phyloP scores from a whole-genome alignment of 2,329 filamentous ascomycete species.

The Pestalotiopsis sp. region DNA sequence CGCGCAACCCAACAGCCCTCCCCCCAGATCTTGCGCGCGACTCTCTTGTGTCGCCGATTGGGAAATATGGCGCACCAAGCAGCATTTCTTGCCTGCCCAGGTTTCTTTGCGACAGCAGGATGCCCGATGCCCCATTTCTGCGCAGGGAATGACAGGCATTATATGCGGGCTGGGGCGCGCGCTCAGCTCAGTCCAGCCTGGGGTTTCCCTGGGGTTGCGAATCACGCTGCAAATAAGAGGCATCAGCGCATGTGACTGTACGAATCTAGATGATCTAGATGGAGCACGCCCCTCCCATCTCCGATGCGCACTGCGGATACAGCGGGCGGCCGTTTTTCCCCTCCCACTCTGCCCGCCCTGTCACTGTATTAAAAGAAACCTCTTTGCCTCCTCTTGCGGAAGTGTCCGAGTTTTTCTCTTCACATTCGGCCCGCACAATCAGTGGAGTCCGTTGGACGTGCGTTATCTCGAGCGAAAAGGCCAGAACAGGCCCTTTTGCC shows the following conservation, averaged over 20 bases:
- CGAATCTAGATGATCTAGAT: not conserved
- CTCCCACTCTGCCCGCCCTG: not conserved
- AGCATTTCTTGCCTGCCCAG: not conserved
- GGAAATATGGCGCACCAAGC: not conserved
- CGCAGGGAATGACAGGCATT: not conserved
- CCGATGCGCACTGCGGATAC: not conserved
- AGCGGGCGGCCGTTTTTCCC: not conserved
- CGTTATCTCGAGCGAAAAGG: not conserved
- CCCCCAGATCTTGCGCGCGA: not conserved
- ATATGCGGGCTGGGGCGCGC: not conserved
- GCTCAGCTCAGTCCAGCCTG: not conserved
- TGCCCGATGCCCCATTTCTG: not conserved
- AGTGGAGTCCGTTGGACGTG: not conserved
- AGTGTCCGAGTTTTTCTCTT: not conserved
- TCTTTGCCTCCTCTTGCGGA: not conserved
- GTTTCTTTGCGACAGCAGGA: not conserved
- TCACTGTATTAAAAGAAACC: not conserved
- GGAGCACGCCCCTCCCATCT: not conserved
- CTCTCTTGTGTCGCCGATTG: not conserved
- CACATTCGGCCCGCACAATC: not conserved
- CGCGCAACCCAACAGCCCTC: not conserved
- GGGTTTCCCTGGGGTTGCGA: not conserved
- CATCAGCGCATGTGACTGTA: not conserved
- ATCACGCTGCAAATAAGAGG: not conserved
- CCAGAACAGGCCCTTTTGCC: not conserved